phyloP scores from a whole-genome alignment of 495 filamentous ascomycete genomes.

The Neurospora tetrasperma region DNA sequence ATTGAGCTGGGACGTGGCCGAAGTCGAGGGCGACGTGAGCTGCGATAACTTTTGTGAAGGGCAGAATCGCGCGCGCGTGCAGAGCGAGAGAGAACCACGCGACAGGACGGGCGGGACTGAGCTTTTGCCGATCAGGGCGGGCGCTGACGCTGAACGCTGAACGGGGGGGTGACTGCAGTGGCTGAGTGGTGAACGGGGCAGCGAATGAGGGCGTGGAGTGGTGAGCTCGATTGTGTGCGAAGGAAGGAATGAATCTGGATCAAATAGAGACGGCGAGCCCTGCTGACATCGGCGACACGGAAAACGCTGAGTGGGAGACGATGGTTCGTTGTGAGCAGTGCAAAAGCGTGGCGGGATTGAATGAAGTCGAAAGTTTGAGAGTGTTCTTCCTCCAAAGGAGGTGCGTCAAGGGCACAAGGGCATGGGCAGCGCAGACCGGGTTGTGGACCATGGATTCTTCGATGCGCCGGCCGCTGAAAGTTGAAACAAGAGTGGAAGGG shows the following conservation, averaged over 20 bases:
- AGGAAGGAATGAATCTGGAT: neutral
- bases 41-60: neutral
- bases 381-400: slow-evolving; percentile 4
- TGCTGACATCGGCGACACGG: slow-evolving; percentile 5
- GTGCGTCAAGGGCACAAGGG: slow-evolving; percentile 8
- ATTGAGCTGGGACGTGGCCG: slow-evolving; percentile 3
- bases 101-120: slow-evolving; percentile 10
- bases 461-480: neutral
- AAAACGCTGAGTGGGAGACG: neutral
- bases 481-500: neutral
- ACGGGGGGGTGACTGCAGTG: neutral
- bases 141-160: slow-evolving; percentile 7
- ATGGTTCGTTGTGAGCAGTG: slow-evolving; percentile 1
- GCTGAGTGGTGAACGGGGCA: neutral
- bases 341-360: slow-evolving; percentile 6
- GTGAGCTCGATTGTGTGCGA: neutral
- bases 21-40: neutral
- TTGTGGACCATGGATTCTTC: neutral
- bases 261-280: neutral
- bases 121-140: slow-evolving; percentile 14
- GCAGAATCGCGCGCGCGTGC: slow-evolving; percentile 19
- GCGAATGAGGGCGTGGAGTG: neutral
- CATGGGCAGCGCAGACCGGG: neutral
- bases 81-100: slow-evolving; percentile 13
- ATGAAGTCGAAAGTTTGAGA: slow-evolving; percentile 21